Conservation (phyloP, 1,284 basidiomycete species). For the Sutorius eximius region DNA sequence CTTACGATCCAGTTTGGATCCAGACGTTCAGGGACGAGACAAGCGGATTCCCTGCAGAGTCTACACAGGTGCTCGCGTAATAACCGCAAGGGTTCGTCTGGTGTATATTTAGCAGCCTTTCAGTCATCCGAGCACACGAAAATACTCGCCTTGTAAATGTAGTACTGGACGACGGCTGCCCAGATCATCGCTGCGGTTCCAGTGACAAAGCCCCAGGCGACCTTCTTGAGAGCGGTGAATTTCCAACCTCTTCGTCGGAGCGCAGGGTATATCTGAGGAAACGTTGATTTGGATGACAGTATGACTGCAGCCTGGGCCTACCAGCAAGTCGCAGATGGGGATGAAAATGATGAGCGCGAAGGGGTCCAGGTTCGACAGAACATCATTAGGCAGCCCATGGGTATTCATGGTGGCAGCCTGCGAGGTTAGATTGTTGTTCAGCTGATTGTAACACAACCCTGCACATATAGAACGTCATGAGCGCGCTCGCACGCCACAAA, state of each 20-base stretch:
- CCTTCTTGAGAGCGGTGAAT: conserved; percentile 74
- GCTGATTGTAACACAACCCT: conserved; percentile 77
- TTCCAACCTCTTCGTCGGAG: conserved; percentile 63
- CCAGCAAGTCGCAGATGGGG: conserved; percentile 61
- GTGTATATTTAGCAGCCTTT: conserved; percentile 7
- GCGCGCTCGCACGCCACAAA: neutral
- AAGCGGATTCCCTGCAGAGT: conserved; percentile 41
- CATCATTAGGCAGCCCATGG: conserved; percentile 78
- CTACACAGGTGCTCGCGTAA: conserved; percentile 52
- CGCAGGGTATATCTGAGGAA: conserved; percentile 64
- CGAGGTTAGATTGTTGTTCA: conserved; percentile 79
- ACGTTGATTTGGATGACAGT: neutral
- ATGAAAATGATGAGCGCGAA: conserved; percentile 75
- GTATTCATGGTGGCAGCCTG: conserved; percentile 74
- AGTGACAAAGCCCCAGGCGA: conserved; percentile 72
- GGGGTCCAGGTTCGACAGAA: conserved; percentile 80
- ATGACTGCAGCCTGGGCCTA: conserved; percentile 30
- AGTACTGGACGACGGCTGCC: conserved; percentile 70
- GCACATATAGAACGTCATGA: conserved; percentile 14
- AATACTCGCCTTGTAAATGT: conserved; percentile 61
- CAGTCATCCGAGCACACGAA: no score
- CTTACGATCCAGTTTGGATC: conserved; percentile 66
- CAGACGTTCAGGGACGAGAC: conserved; percentile 71
- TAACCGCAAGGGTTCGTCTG: conserved; percentile 66
- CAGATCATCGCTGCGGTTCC: conserved; percentile 60